Evolutionary conservation across 805 yeast genomes (phyloP).

Genomic region (Nakazawaea molendinolei): DNA sequence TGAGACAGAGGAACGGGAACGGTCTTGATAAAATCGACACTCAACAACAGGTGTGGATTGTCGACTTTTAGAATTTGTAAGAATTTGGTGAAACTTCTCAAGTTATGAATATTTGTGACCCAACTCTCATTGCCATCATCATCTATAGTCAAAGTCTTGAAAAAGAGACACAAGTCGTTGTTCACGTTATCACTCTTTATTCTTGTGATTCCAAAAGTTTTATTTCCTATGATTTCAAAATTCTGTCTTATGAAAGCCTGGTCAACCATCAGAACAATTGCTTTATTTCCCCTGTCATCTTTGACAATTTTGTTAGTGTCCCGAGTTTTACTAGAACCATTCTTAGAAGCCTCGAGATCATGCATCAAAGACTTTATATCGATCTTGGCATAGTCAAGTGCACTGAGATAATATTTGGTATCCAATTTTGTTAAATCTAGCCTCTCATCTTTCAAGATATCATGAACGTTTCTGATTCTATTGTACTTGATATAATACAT

Average conservation of each 20-base stretch:
- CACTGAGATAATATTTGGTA: constrained; percentile 25
- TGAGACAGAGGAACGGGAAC: constrained; percentile 16
- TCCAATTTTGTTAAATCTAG: constrained; percentile 35
- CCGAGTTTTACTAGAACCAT: constrained; percentile 8
- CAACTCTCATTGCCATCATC: constrained; percentile 6
- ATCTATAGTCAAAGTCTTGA: constrained; percentile 13
- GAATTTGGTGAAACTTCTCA: constrained; percentile 26
- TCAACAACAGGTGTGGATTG: constrained; percentile 26
- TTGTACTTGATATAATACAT: constrained; percentile 66
- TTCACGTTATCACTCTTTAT: constrained; percentile 26
- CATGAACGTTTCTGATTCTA: constrained; percentile 50
- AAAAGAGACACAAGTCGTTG: constrained; percentile 21
- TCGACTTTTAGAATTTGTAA: constrained; percentile 30
- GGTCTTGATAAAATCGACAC: constrained; percentile 10
- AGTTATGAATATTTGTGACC: constrained; percentile 20
- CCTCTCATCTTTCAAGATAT: constrained; percentile 41
- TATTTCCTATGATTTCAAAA: constrained; percentile 17
- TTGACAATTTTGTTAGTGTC: constrained; percentile 16
- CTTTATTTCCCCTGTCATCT: constrained; percentile 14
- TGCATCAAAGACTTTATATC: constrained; percentile 15
- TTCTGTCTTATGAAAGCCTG: constrained; percentile 16
- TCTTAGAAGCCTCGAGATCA: not conserved
- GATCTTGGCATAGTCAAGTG: constrained; percentile 40
- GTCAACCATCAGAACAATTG: constrained; percentile 30
- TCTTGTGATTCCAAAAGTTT: constrained; percentile 27